Percentiles rank a stretch among this genome's conserved stretches.
phyloP scores from a whole-genome alignment of 2,329 filamentous ascomycete genomes.

The Colletotrichum theobromicola region DNA sequence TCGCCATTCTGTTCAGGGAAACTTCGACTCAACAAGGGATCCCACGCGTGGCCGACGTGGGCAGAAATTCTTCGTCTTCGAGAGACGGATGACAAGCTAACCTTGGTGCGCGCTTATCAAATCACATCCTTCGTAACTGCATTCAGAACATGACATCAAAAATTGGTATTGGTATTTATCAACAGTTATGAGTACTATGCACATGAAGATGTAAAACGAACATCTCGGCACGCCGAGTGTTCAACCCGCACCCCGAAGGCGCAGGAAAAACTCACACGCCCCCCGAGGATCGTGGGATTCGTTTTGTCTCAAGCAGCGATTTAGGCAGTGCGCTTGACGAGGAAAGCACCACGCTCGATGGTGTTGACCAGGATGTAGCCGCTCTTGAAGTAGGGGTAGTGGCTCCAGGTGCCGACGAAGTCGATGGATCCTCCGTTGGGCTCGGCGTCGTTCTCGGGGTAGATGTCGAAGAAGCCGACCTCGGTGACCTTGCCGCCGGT shows the following conservation, averaged over 20 bases:
- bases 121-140: fast-evolving
- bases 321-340: conserved; percentile 22
- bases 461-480: conserved; percentile 50
- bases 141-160: background rate
- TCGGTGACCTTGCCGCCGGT: conserved; percentile 43
- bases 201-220: background rate
- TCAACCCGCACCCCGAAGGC: background rate
- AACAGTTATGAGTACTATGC: background rate
- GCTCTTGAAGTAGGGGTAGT: conserved; percentile 25
- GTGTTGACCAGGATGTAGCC: conserved; percentile 27
- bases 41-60: background rate
- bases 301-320: background rate
- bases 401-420: conserved; percentile 25
- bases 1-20: background rate
- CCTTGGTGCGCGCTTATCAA: background rate
- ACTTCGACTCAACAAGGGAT: background rate
- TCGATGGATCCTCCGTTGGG: conserved; percentile 22
- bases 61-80: background rate
- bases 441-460: conserved; percentile 36
- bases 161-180: background rate
- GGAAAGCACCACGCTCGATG: conserved; percentile 26
- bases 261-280: background rate
- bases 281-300: background rate
- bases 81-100: background rate
- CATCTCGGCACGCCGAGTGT: background rate